These are phyloP conservation scores for Poa annua DNA, from an alignment of 176 grass and related monocot genomes.

Conservation along the genomic window DNA sequence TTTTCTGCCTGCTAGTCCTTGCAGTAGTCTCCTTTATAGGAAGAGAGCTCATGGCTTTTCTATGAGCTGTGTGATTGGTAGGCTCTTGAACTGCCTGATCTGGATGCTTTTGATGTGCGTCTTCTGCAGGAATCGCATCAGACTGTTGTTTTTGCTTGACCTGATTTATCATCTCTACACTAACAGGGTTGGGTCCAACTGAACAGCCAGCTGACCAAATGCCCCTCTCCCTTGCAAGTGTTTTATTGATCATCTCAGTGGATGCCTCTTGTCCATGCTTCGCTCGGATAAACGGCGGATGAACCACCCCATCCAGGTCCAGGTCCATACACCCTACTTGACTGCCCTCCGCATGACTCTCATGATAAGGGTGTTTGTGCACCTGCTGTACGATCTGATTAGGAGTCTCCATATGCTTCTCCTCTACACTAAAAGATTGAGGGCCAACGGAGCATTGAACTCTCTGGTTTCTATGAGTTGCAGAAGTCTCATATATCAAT, in stretches of 20 bases:
- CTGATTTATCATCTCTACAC: slow-evolving; percentile 3
- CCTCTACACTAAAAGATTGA: neutral
- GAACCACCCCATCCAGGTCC: slow-evolving; percentile 18
- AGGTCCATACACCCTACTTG: neutral
- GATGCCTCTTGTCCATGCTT: slow-evolving; percentile 30
- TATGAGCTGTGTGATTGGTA: neutral
- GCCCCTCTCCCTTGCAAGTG: neutral
- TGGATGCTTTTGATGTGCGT: slow-evolving; percentile 3
- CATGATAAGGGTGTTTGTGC: slow-evolving; percentile 1
- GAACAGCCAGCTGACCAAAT: neutral
- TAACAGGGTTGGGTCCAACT: slow-evolving; percentile 13
- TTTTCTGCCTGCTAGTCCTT: neutral
- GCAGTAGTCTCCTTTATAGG: slow-evolving; percentile 30
- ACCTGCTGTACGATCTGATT: neutral
- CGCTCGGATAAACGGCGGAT: neutral
- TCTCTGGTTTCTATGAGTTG: slow-evolving; percentile 11
- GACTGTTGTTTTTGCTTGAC: slow-evolving; percentile 5
- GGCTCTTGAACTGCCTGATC: slow-evolving; percentile 8
- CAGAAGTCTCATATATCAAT: slow-evolving; percentile 13
- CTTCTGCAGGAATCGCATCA: neutral
- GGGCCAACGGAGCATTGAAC: neutral
- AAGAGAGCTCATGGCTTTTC: neutral
- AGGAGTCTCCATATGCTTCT: neutral
- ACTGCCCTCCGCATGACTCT: neutral
- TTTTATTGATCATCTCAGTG: neutral